Percentiles rank a stretch among this genome's conserved stretches.
phyloP scores from a whole-genome alignment of 2,329 filamentous ascomycete species.

The Waltergamsia citrina region DNA sequence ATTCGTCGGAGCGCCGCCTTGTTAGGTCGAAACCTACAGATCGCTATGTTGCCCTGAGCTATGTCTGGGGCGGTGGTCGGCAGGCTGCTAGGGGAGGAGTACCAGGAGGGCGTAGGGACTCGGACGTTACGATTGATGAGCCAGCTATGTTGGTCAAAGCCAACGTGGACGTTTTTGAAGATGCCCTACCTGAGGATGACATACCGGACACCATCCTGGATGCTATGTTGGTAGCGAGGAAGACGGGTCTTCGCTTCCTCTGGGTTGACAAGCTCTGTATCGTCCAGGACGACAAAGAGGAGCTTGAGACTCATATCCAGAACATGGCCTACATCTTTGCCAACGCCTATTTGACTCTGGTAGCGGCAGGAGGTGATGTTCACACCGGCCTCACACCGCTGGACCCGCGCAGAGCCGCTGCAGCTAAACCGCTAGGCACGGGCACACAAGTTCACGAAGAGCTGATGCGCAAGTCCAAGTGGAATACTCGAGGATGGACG shows the following conservation, averaged over 20 bases:
- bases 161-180: slow-evolving; percentile 25
- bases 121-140: slow-evolving; percentile 6
- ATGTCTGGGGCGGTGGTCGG: slow-evolving; percentile 26
- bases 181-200: slow-evolving; percentile 23
- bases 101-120: background rate
- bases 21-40: slow-evolving; percentile 27
- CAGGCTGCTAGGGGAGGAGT: slow-evolving; percentile 3
- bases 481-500: slow-evolving; percentile 32
- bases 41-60: slow-evolving; percentile 34
- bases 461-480: slow-evolving; percentile 24
- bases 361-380: slow-evolving; percentile 30
- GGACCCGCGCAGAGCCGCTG: slow-evolving; percentile 20
- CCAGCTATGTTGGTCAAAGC: slow-evolving; percentile 20
- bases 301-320: slow-evolving; percentile 27
- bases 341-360: slow-evolving; percentile 33
- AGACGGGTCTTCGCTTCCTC: slow-evolving; percentile 30
- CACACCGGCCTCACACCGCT: slow-evolving; percentile 25
- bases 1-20: slow-evolving; percentile 26
- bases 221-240: slow-evolving; percentile 32
- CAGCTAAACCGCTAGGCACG: slow-evolving; percentile 4
- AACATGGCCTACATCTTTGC: slow-evolving; percentile 36
- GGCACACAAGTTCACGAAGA: slow-evolving; percentile 22
- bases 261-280: slow-evolving; percentile 38
- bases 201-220: slow-evolving; percentile 31
- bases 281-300: slow-evolving; percentile 30